Evolutionary conservation across 106 monocot genomes (phyloP), one percentile per base, ranked within the genome.

Genomic region (Platanthera guangdongensis): DNA sequence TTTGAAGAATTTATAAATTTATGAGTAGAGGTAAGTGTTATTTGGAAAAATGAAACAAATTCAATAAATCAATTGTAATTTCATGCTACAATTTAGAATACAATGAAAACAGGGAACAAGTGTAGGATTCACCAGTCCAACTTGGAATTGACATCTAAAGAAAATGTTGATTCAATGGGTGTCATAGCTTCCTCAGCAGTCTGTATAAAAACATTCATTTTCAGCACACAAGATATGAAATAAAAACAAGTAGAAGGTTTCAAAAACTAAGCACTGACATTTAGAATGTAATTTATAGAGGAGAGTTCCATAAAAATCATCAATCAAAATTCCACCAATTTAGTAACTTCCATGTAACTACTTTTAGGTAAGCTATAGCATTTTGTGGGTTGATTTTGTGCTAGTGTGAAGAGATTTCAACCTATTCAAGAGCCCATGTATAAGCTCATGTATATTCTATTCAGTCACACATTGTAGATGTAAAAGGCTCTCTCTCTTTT

Each of bases 151-250:
- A 99, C 99, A 81, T 99, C 92, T 75, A 99, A 80, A 68, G 99
- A 99, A 77, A 99, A 99, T 55, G 99, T 99, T 63, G 99, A 99
- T 74, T 99, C 99, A 80, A 99, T 94, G 63, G 99, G 99, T 63
- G 99, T 99, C 99, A 99, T 99, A 71, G 99, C 99, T 64, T 86
- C 94, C 78, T 92, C 92, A 76, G 99, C 99, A 82, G 93, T 97
- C 97, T 97, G 65, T 32, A 5, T 15, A 47, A 16, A 46, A 28
- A 7, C 16, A 16, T 16, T 15, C 15, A 70, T 70, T 48, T 16
- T 5, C 15, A 47, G 16, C 7, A 28, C 7, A 69, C 0, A 69
- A 16, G 14, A 16, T 47, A 48, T 70, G 12, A 70, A 48, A 48
- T 70, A 70, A 70, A 7, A 70, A 62, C 60, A 62, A 62, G 60